Evolutionary conservation across 2,329 filamentous ascomycete species (phyloP).

Genomic region (Alternaria metachromatica): DNA sequence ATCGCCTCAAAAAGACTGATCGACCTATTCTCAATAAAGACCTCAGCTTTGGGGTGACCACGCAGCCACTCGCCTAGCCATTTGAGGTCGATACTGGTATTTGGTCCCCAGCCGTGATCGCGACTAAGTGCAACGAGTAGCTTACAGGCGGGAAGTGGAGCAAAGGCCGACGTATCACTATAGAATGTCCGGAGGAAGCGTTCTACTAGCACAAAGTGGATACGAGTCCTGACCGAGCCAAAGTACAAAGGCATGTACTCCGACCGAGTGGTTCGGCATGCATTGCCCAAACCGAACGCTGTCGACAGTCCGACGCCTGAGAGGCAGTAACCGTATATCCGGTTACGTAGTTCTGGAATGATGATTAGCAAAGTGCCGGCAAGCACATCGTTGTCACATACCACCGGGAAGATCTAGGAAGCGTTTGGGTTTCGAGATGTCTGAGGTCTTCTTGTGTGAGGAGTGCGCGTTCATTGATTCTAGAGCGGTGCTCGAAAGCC

Average conservation of each 20-base stretch:
- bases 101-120: background rate
- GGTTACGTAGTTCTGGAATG: background rate
- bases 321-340: background rate
- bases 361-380: background rate
- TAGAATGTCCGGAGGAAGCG: background rate
- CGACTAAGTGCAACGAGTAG: background rate
- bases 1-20: background rate
- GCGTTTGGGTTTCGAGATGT: background rate
- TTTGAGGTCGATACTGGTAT: background rate
- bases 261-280: background rate
- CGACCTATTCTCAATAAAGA: background rate
- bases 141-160: background rate
- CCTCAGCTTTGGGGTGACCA: background rate
- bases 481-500: background rate
- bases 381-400: background rate
- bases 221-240: background rate
- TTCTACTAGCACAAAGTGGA: background rate
- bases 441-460: background rate
- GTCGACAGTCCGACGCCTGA: background rate
- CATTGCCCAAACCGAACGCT: background rate
- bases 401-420: background rate
- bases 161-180: background rate
- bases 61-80: background rate
- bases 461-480: background rate
- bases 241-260: background rate